Evolutionary conservation across 148 eudicot genomes (phyloP).

Genomic region (Chenopodium formosanum): DNA sequence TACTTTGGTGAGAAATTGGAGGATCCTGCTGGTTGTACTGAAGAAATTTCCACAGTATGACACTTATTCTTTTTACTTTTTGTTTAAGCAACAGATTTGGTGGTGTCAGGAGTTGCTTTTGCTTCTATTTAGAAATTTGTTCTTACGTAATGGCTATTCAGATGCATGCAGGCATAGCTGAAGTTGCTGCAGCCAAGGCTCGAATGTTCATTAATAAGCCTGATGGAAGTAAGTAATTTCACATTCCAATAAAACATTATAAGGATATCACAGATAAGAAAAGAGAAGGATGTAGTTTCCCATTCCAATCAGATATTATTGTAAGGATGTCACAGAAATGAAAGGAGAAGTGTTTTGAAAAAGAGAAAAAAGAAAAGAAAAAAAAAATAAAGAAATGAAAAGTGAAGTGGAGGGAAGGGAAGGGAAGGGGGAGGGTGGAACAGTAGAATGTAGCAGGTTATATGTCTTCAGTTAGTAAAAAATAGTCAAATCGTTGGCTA

Average conservation of each 20-base stretch:
- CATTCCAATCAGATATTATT: too few relatives aligned
- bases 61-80: not conserved
- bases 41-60: conserved; percentile 59
- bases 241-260: not conserved
- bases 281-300: not conserved
- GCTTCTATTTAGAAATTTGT: not conserved
- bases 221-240: conserved; percentile 74
- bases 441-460: not conserved
- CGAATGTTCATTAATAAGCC: conserved; percentile 95
- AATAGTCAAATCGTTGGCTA: not conserved
- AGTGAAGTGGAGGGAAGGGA: not conserved
- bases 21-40: conserved; percentile 71
- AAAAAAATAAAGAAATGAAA: not conserved
- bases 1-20: conserved; percentile 76
- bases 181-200: conserved; percentile 96
- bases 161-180: conserved; percentile 91
- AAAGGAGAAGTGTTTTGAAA: too few relatives aligned
- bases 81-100: not conserved
- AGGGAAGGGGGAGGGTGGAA: not conserved
- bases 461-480: not conserved
- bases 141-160: conserved; percentile 36
- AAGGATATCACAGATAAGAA: not conserved
- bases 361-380: too few relatives aligned
- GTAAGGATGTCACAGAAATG: too few relatives aligned
- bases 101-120: not conserved